A percentile compares a stretch with the other conserved stretches of the same genome.
phyloP scores from a whole-genome alignment of 148 eudicot genomes.

The Amaranthus palmeri region DNA sequence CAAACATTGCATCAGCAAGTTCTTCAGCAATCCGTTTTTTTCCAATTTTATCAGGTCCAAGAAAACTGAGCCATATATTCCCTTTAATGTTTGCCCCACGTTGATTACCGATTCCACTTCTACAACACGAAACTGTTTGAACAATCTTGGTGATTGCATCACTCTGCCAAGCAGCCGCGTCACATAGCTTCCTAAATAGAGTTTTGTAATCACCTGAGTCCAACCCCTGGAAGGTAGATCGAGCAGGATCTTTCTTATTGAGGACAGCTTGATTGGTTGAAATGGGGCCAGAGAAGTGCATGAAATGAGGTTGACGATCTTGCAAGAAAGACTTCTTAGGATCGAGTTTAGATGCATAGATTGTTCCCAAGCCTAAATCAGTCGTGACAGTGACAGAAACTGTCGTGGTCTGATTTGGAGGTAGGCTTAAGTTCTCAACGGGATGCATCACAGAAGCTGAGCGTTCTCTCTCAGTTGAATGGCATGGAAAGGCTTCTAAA shows the following conservation, averaged over 20 bases:
- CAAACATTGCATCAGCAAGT: conserved; percentile 64
- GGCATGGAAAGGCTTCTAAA: conserved; percentile 22
- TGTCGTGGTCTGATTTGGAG: conserved; percentile 25
- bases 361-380: conserved; percentile 65
- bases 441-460: conserved; percentile 13
- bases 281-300: conserved; percentile 20
- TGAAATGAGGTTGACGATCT: conserved; percentile 21
- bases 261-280: conserved; percentile 24
- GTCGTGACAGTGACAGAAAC: conserved; percentile 65
- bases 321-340: conserved; percentile 20
- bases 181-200: conserved; percentile 38
- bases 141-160: conserved; percentile 42
- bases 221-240: conserved; percentile 19
- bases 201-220: conserved; percentile 51
- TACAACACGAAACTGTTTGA: conserved; percentile 38
- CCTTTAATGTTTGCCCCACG: conserved; percentile 32
- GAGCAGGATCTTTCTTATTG: conserved; percentile 23
- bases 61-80: conserved; percentile 61
- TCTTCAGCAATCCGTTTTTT: conserved; percentile 57
- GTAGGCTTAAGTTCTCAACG: conserved; percentile 16
- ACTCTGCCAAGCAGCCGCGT: conserved; percentile 44
- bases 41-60: conserved; percentile 67
- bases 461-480: conserved; percentile 15
- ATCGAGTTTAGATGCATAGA: conserved; percentile 29
- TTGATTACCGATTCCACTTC: conserved; percentile 34